Evolutionary conservation across 208 protist species (phyloP).

Genomic region (Leishmania arabica): DNA sequence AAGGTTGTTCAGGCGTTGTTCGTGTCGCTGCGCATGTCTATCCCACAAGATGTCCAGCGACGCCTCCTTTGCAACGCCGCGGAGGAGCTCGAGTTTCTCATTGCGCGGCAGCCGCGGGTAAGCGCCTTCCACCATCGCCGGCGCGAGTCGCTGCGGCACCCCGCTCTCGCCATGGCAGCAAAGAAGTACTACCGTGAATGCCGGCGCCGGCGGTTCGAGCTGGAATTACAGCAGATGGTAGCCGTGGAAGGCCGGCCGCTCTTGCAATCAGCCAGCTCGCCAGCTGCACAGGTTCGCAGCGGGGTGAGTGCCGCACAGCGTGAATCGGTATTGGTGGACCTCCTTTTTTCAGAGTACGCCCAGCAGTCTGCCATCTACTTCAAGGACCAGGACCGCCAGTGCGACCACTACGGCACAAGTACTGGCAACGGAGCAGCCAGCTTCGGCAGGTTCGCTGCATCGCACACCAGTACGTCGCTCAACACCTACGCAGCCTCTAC

Average conservation of each 20-base stretch:
- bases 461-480: conserved; percentile 9
- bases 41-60: conserved; percentile 56
- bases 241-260: conserved; percentile 4
- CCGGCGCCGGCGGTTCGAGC: conserved; percentile 31
- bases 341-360: conserved; percentile 31
- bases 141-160: conserved; percentile 77
- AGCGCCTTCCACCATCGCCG: conserved; percentile 70
- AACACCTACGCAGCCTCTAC: conserved; percentile 2
- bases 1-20: conserved; percentile 63
- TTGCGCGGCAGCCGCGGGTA: conserved; percentile 69
- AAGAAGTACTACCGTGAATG: conserved; percentile 63
- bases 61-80: conserved; percentile 37
- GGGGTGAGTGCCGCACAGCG: conserved; percentile 10
- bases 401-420: neutral
- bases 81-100: conserved; percentile 77
- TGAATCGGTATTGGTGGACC: conserved; percentile 24
- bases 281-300: neutral
- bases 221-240: conserved; percentile 17
- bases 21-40: conserved; percentile 55
- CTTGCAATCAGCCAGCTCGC: neutral
- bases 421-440: neutral
- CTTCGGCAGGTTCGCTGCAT: neutral
- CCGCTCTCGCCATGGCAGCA: conserved; percentile 78
- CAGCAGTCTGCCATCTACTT: conserved; percentile 18
- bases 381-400: conserved; percentile 15